These are phyloP conservation scores for Ceratobasidium sp. DNA, from an alignment of 1,284 basidiomycete genomes.

Conservation along the genomic window DNA sequence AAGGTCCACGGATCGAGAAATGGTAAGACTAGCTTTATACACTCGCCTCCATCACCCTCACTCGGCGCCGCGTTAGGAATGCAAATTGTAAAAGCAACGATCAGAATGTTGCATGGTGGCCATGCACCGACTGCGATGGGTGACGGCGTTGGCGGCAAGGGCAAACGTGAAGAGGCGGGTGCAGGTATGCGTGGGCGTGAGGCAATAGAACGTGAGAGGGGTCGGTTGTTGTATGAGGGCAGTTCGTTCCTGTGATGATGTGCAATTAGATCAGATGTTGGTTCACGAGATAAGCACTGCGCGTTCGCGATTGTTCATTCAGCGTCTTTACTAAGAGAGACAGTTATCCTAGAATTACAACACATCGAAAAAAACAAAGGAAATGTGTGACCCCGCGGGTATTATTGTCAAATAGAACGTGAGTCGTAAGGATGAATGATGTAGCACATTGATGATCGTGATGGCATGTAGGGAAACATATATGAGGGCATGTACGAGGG, in stretches of 20 bases:
- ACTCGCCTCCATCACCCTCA: background rate
- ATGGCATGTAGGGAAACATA: constrained; percentile 31
- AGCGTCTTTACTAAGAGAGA: constrained; percentile 38
- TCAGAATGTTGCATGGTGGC: constrained; percentile 76
- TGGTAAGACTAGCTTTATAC: constrained; percentile 45
- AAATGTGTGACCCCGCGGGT: constrained; percentile 42
- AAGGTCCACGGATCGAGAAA: constrained; percentile 96
- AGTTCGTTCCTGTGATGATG: constrained; percentile 61
- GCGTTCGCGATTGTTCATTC: constrained; percentile 34
- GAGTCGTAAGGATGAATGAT: constrained; percentile 32
- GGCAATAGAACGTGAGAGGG: constrained; percentile 78
- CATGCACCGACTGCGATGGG: constrained; percentile 81
- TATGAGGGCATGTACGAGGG: constrained; percentile 20
- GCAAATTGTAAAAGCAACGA: constrained; percentile 63
- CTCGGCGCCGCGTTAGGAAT: constrained; percentile 32
- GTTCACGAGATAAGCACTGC: background rate
- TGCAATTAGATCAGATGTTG: background rate
- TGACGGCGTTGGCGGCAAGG: constrained; percentile 78
- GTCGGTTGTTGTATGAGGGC: constrained; percentile 72
- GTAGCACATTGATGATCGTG: constrained; percentile 36
- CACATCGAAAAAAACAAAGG: constrained; percentile 24
- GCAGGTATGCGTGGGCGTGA: constrained; percentile 71
- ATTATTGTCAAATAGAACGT: constrained; percentile 41
- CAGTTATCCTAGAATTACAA: constrained; percentile 38
- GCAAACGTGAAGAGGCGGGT: constrained; percentile 75